Conservation (phyloP, 257 asterid species). For the Anisodus acutangulus region DNA sequence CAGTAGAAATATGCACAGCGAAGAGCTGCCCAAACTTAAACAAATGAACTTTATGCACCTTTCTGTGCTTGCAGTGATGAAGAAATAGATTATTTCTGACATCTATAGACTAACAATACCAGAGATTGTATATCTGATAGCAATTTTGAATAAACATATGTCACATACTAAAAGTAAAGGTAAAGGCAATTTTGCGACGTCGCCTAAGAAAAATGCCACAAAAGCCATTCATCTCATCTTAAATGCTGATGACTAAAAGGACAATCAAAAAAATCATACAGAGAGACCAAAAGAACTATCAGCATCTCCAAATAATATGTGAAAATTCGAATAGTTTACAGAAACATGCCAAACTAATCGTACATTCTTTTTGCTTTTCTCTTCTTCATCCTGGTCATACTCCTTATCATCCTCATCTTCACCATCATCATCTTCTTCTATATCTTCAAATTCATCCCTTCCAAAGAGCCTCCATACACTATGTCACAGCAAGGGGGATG, state of each 20-base stretch:
- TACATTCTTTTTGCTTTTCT: constrained; percentile 53
- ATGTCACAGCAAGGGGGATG: constrained; percentile 79
- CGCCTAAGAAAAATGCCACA: background rate
- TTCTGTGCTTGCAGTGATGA: constrained; percentile 44
- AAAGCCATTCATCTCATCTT: constrained; percentile 36
- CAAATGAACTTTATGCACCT: constrained; percentile 29
- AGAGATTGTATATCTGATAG: constrained; percentile 39
- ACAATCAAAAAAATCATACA: background rate
- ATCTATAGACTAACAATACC: constrained; percentile 34
- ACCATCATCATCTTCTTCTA: constrained; percentile 19
- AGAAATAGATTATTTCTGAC: constrained; percentile 50
- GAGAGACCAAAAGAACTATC: background rate
- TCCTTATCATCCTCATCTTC: background rate
- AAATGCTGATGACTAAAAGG: constrained; percentile 45
- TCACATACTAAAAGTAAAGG: constrained; percentile 9
- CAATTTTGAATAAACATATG: constrained; percentile 31
- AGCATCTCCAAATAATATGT: background rate
- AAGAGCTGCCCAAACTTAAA: background rate
- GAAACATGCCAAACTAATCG: background rate
- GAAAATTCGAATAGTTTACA: background rate
- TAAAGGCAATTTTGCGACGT: background rate
- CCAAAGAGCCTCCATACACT: constrained; percentile 78
- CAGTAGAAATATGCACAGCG: background rate
- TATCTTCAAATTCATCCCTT: constrained; percentile 53
- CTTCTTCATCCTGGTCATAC: constrained; percentile 30